These are phyloP conservation scores for Scheffersomyces illinoinensis DNA, from an alignment of 1,139 yeast species.

Conservation along the genomic window DNA sequence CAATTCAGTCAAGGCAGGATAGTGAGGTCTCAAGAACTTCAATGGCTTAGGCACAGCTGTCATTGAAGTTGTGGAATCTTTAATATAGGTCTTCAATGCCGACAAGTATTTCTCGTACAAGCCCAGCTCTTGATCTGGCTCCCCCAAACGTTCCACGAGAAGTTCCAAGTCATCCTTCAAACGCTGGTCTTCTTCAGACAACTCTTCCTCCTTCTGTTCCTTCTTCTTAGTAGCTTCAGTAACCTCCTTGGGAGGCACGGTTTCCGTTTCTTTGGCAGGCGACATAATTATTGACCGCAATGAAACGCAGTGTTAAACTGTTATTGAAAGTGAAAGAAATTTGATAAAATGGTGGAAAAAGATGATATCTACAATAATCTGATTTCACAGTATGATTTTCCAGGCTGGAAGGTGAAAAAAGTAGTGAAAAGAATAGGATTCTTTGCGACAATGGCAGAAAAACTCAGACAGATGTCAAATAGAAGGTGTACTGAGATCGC, in stretches of 20 bases:
- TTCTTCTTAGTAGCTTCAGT: conserved; percentile 22
- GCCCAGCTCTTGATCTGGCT: conserved; percentile 39
- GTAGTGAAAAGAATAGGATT: neutral
- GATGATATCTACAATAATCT: neutral
- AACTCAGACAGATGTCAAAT: neutral
- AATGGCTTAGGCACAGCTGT: conserved; percentile 99
- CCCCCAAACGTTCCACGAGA: conserved; percentile 75
- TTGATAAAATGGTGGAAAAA: neutral
- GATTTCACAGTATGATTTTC: neutral
- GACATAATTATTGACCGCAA: neutral
- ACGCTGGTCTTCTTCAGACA: conserved; percentile 91
- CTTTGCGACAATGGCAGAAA: neutral
- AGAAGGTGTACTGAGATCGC: neutral
- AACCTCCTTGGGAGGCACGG: neutral
- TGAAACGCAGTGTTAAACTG: neutral
- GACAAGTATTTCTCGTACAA: conserved; percentile 62
- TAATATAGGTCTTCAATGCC: conserved; percentile 72
- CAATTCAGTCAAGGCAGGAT: conserved; percentile 61
- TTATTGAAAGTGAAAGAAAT: neutral
- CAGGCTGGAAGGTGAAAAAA: neutral
- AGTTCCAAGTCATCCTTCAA: conserved; percentile 84
- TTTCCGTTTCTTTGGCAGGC: neutral
- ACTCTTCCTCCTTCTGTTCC: conserved; percentile 65
- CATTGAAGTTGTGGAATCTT: conserved; percentile 96
- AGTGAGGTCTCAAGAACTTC: conserved; percentile 90